phyloP scores from a whole-genome alignment of 148 eudicot genomes.

The Camellia sinensis region DNA sequence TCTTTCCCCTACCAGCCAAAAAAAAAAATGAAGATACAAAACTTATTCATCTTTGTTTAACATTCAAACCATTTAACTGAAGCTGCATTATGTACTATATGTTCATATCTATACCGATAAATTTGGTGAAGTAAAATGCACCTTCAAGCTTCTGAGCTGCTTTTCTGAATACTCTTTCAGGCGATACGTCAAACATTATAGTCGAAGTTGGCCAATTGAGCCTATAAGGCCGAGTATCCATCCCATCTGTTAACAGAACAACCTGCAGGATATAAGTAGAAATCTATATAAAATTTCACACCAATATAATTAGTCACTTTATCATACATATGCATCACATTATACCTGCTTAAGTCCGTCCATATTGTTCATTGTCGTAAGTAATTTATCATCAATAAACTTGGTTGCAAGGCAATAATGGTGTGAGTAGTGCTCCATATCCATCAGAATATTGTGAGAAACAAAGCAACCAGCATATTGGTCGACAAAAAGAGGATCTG shows the following conservation, averaged over 20 bases:
- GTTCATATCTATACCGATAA: not conserved
- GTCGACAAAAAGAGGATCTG: constrained; percentile 87
- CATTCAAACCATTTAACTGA: not conserved
- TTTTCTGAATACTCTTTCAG: constrained; percentile 40
- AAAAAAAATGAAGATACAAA: no score
- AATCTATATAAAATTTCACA: constrained; percentile 17
- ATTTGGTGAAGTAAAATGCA: constrained; percentile 18
- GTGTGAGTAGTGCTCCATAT: constrained; percentile 29
- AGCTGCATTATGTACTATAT: not conserved
- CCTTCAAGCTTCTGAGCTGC: constrained; percentile 64
- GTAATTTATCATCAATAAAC: constrained; percentile 78
- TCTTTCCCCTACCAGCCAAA: no score
- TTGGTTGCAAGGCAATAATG: constrained; percentile 70
- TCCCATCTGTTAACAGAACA: constrained; percentile 92
- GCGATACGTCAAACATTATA: constrained; percentile 70
- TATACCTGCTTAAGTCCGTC: constrained; percentile 75
- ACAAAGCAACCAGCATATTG: constrained; percentile 72
- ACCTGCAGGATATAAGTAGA: constrained; percentile 43
- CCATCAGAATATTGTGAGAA: constrained; percentile 35
- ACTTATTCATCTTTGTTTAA: not conserved
- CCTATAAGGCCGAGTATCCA: constrained; percentile 86
- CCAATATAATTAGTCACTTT: constrained; percentile 14
- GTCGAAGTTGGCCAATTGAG: constrained; percentile 84
- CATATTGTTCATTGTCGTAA: constrained; percentile 34
- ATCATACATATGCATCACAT: not conserved